Evolutionary conservation across 2,329 filamentous ascomycete genomes (phyloP).

Genomic region (Pseudogymnoascus sp.): DNA sequence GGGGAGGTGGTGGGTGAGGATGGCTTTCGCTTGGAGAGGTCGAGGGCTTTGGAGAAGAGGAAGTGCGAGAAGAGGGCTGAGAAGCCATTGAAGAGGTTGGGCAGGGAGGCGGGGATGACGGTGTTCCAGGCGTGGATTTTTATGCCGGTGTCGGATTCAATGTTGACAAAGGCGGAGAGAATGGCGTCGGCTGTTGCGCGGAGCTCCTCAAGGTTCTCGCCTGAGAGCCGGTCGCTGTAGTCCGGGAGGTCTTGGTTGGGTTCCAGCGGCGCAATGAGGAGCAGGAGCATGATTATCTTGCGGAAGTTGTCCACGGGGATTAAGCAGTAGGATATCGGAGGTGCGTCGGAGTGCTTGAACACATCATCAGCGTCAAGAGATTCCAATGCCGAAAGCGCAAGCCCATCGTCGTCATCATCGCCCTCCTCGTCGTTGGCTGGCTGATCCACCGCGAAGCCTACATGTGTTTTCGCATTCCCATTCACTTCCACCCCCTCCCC

Average conservation of each 20-base stretch:
- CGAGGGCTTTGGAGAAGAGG: conserved; percentile 64
- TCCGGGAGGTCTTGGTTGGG: conserved; percentile 58
- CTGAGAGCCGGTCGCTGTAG: conserved; percentile 50
- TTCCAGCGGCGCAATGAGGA: conserved; percentile 58
- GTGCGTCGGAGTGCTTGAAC: conserved; percentile 44
- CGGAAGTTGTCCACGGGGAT: conserved; percentile 69
- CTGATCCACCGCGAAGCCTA: conserved; percentile 37
- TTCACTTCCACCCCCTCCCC: conserved; percentile 31
- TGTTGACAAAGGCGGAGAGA: conserved; percentile 57
- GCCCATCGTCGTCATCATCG: conserved; percentile 48
- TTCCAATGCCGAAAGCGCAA: conserved; percentile 63
- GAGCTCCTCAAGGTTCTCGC: conserved; percentile 49
- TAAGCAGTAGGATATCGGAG: conserved; percentile 54
- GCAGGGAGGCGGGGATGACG: conserved; percentile 52
- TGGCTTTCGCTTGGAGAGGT: conserved; percentile 42
- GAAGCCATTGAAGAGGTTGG: conserved; percentile 61
- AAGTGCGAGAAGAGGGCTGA: conserved; percentile 67
- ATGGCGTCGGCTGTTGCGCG: conserved; percentile 56
- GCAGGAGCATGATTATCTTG: conserved; percentile 61
- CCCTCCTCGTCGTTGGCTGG: conserved; percentile 35
- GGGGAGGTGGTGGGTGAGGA: conserved; percentile 16
- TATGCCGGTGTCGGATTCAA: conserved; percentile 57
- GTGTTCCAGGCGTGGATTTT: conserved; percentile 54
- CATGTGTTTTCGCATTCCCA: conserved; percentile 17
- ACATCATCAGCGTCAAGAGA: conserved; percentile 58